These are phyloP conservation scores for Amesomyces nigricolor DNA, from an alignment of 2,329 filamentous ascomycete species.

Conservation along the genomic window DNA sequence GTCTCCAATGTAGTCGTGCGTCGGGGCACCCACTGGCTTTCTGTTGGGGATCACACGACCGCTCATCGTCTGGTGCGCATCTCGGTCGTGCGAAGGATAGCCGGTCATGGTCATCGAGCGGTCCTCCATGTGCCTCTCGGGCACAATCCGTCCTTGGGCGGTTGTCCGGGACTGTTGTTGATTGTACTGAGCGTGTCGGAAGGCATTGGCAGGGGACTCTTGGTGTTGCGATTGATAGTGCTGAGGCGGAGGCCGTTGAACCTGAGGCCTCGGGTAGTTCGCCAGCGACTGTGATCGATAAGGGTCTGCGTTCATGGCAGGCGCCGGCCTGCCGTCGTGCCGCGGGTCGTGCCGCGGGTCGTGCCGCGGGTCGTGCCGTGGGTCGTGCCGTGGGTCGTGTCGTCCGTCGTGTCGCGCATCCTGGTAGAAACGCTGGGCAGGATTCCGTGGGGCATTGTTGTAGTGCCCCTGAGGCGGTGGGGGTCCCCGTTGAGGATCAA, in stretches of 20 bases:
- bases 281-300: slow-evolving; percentile 94
- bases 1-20: slow-evolving; percentile 18
- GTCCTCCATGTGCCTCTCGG: slow-evolving; percentile 78
- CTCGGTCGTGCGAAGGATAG: slow-evolving; percentile 62
- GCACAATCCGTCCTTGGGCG: slow-evolving; percentile 83
- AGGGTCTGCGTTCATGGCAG: slow-evolving; percentile 75
- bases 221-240: slow-evolving; percentile 46
- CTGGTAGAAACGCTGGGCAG: slow-evolving; percentile 56
- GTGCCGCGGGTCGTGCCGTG: slow-evolving; percentile 32
- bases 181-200: slow-evolving; percentile 72
- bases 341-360: slow-evolving; percentile 40
- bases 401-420: slow-evolving; percentile 43
- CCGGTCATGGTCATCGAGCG: slow-evolving; percentile 94
- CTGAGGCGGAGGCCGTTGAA: slow-evolving; percentile 53
- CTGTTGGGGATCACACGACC: slow-evolving; percentile 83
- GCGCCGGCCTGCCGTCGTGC: slow-evolving; percentile 49
- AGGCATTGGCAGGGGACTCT: slow-evolving; percentile 62
- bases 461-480: slow-evolving; percentile 43
- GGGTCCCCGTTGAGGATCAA: slow-evolving; percentile 34
- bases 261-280: slow-evolving; percentile 63
- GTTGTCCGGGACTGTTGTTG: slow-evolving; percentile 68
- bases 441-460: slow-evolving; percentile 36
- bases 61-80: slow-evolving; percentile 87
- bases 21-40: slow-evolving; percentile 38
- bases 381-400: slow-evolving; percentile 37